Conservation (phyloP, 2,329 filamentous ascomycete species). For the Fusarium sp. region DNA sequence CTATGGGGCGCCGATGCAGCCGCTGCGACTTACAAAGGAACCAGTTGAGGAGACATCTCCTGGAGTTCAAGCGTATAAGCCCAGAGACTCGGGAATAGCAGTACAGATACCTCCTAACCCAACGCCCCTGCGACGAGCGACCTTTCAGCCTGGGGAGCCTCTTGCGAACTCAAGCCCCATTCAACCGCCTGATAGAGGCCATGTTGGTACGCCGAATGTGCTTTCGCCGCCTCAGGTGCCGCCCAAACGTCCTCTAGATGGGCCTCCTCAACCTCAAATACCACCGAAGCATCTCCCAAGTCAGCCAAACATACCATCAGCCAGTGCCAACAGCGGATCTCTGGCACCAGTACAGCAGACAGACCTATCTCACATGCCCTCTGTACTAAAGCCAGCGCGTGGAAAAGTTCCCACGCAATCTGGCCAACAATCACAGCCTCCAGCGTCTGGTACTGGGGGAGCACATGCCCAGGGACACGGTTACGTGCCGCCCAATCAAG, state of each 20-base stretch:
- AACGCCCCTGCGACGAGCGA: slow-evolving; percentile 24
- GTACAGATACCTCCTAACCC: slow-evolving; percentile 16
- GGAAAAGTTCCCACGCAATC: slow-evolving; percentile 32
- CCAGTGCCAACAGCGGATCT: background rate
- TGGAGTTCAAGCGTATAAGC: slow-evolving; percentile 37
- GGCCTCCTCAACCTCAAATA: slow-evolving; percentile 10
- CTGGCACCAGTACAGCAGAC: slow-evolving; percentile 15
- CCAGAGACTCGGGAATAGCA: background rate
- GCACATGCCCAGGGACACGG: slow-evolving; percentile 21
- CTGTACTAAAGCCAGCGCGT: slow-evolving; percentile 42
- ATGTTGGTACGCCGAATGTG: slow-evolving; percentile 35
- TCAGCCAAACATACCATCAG: background rate
- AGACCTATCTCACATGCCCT: slow-evolving; percentile 35
- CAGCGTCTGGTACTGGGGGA: background rate
- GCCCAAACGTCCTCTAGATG: slow-evolving; percentile 30
- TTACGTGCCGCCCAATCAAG: slow-evolving; percentile 40
- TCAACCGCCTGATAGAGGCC: slow-evolving; percentile 32
- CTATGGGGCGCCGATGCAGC: slow-evolving; percentile 18
- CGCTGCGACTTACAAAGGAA: slow-evolving; percentile 22
- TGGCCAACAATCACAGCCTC: slow-evolving; percentile 17
- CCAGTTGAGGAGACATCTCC: slow-evolving; percentile 4
- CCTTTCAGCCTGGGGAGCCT: slow-evolving; percentile 44
- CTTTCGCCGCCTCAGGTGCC: slow-evolving; percentile 41
- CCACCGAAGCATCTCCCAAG: slow-evolving; percentile 10
- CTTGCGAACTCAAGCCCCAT: slow-evolving; percentile 38